Evolutionary conservation across 371 early-diverging fungal genomes (phyloP).

Genomic region (Rhizopus arrhizus): DNA sequence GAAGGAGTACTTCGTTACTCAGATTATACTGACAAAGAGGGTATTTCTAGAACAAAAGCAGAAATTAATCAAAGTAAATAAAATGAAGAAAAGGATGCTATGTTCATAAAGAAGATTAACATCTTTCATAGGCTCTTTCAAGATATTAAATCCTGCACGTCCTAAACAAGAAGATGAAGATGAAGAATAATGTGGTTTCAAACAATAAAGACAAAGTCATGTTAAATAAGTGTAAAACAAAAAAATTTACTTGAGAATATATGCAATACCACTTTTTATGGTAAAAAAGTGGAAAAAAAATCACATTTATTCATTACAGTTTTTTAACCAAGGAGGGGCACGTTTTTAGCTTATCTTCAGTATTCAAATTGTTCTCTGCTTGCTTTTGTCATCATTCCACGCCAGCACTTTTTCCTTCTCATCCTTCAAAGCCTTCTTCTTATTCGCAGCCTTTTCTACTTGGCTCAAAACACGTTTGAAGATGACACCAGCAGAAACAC

Average conservation of each 20-base stretch:
- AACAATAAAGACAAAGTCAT: too few relatives aligned
- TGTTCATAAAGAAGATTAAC: background rate
- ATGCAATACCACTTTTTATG: too few relatives aligned
- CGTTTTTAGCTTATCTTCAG: too few relatives aligned
- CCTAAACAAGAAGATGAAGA: conserved; percentile 16
- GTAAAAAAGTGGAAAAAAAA: too few relatives aligned
- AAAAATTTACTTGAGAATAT: too few relatives aligned
- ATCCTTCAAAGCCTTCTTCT: conserved; percentile 1
- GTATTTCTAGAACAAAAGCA: conserved; percentile 54
- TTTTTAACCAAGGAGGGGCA: too few relatives aligned
- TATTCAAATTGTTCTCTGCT: background rate
- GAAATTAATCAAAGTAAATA: conserved; percentile 57
- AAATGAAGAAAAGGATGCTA: background rate
- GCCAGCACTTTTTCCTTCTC: conserved; percentile 1
- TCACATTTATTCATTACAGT: too few relatives aligned
- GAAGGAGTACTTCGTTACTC: conserved; percentile 63
- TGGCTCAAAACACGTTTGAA: background rate
- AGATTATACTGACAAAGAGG: conserved; percentile 65
- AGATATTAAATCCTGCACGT: conserved; percentile 17
- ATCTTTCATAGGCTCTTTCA: conserved; percentile 14
- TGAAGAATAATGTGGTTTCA: too few relatives aligned
- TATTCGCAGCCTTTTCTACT: background rate
- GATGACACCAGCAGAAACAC: background rate
- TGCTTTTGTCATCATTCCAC: conserved; percentile 6
- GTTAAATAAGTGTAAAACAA: too few relatives aligned